Evolutionary conservation across 2,329 filamentous ascomycete genomes (phyloP).

Genomic region (Hypoxylon sp.): DNA sequence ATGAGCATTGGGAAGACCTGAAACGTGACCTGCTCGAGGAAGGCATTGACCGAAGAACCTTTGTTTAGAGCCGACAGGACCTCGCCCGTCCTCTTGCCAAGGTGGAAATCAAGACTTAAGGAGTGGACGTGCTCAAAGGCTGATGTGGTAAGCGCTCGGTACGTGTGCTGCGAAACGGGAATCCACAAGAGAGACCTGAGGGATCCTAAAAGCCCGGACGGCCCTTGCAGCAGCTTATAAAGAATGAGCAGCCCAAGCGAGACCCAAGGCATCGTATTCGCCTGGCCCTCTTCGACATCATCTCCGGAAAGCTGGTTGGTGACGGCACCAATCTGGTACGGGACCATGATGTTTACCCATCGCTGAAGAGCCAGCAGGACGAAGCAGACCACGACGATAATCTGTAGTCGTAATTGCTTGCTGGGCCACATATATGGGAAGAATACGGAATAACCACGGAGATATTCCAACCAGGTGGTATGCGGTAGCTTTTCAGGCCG

Average conservation of each 20-base stretch:
- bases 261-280: slow-evolving; percentile 70
- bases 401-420: slow-evolving; percentile 75
- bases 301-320: slow-evolving; percentile 72
- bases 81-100: slow-evolving; percentile 96
- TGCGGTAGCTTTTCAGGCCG: slow-evolving; percentile 85
- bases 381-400: slow-evolving; percentile 85
- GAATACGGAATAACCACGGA: slow-evolving; percentile 90
- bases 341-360: slow-evolving; percentile 85
- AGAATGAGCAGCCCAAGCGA: slow-evolving; percentile 79
- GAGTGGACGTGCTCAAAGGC: slow-evolving; percentile 98
- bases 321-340: slow-evolving; percentile 80
- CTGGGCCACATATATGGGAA: slow-evolving; percentile 97
- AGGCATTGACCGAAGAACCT: slow-evolving; percentile 93
- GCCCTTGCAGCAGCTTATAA: slow-evolving; percentile 85
- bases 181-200: slow-evolving; percentile 89
- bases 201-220: slow-evolving; percentile 86
- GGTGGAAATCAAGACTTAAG: slow-evolving; percentile 93
- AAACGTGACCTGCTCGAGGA: slow-evolving; percentile 95
- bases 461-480: slow-evolving; percentile 95
- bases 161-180: slow-evolving; percentile 95
- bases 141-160: slow-evolving; percentile 90
- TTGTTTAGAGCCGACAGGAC: slow-evolving; percentile 96
- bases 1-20: slow-evolving; percentile 94
- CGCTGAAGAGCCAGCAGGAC: slow-evolving; percentile 81
- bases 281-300: slow-evolving; percentile 58